A percentile compares a stretch with the other conserved stretches of the same genome.
Conservation (phyloP, 192 early-diverging fungal genomes). For the Hyaloraphidium curvatum region DNA sequence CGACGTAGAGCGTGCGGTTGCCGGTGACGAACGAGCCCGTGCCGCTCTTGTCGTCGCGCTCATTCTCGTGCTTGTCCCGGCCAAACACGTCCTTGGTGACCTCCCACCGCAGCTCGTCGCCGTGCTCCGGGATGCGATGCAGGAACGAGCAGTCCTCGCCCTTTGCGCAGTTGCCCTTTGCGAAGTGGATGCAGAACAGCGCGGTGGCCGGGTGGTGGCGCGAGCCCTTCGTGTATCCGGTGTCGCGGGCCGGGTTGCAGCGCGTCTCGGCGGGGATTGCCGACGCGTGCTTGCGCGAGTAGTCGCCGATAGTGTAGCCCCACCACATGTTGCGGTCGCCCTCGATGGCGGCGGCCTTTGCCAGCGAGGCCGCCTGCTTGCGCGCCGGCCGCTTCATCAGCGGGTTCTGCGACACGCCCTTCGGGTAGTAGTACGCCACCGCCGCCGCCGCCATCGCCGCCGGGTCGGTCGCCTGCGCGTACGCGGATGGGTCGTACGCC, state of each 20-base stretch:
- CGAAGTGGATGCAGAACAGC: slow-evolving; percentile 66
- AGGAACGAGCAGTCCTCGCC: slow-evolving; percentile 32
- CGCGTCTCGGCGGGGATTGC: no score
- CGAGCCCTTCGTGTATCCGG: slow-evolving; percentile 1
- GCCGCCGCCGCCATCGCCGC: no score
- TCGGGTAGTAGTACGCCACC: no score
- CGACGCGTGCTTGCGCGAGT: no score
- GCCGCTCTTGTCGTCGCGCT: slow-evolving; percentile 42
- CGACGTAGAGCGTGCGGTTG: slow-evolving; percentile 61
- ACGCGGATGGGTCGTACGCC: no score
- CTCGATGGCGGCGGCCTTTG: no score
- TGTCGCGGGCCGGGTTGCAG: background rate
- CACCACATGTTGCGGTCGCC: no score
- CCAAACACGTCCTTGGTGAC: slow-evolving; percentile 54
- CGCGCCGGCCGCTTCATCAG: no score
- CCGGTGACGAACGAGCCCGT: slow-evolving; percentile 60
- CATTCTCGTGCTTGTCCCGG: slow-evolving; percentile 34
- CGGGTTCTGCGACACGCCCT: no score
- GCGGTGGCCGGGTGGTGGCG: background rate
- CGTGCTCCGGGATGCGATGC: slow-evolving; percentile 30
- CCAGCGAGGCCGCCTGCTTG: no score
- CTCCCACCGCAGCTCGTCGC: slow-evolving; percentile 15
- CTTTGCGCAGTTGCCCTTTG: slow-evolving; percentile 52
- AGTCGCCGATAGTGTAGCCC: no score
- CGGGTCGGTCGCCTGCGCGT: no score